Conservation (phyloP, 371 early-diverging fungal species). For the Coemansia sp. region DNA sequence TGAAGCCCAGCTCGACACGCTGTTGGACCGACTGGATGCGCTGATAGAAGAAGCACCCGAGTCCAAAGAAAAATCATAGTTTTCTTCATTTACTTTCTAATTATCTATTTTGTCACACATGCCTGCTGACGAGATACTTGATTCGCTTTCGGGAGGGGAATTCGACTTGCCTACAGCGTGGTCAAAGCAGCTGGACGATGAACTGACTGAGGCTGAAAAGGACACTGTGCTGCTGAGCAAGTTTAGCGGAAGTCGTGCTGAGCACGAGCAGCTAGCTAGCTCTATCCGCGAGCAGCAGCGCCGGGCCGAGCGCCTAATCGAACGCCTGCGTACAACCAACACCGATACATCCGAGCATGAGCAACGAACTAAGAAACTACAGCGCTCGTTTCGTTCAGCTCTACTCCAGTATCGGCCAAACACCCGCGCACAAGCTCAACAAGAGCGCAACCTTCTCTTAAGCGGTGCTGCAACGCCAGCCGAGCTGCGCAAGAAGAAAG, state of each 20-base stretch:
- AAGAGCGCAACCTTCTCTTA: constrained; percentile 35
- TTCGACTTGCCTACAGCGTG: neutral
- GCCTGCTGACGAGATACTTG: constrained; percentile 3
- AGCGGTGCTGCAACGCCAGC: constrained; percentile 44
- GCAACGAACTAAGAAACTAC: constrained; percentile 5
- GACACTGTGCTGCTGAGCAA: constrained; percentile 23
- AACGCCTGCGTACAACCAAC: constrained; percentile 15
- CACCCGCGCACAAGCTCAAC: constrained; percentile 11
- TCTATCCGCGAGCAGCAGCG: constrained; percentile 47
- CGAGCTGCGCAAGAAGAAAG: constrained; percentile 42
- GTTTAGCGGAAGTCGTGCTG: constrained; percentile 34
- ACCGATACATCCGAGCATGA: neutral
- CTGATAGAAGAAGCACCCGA: constrained; percentile 20
- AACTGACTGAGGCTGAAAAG: constrained; percentile 32
- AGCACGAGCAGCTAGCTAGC: constrained; percentile 33
- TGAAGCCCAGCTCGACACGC: constrained; percentile 32
- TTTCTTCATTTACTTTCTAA: constrained; percentile 4
- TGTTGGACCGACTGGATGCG: constrained; percentile 30
- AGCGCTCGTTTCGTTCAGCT: constrained; percentile 32
- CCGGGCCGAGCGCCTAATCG: constrained; percentile 29
- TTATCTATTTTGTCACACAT: constrained; percentile 1
- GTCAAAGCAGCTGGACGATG: constrained; percentile 16
- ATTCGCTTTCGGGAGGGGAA: neutral
- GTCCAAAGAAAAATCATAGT: neutral
- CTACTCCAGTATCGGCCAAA: constrained; percentile 33